A percentile compares a stretch with the other conserved stretches of the same genome.
Conservation (phyloP, 495 filamentous ascomycete genomes). For the Penicillium salamii region DNA sequence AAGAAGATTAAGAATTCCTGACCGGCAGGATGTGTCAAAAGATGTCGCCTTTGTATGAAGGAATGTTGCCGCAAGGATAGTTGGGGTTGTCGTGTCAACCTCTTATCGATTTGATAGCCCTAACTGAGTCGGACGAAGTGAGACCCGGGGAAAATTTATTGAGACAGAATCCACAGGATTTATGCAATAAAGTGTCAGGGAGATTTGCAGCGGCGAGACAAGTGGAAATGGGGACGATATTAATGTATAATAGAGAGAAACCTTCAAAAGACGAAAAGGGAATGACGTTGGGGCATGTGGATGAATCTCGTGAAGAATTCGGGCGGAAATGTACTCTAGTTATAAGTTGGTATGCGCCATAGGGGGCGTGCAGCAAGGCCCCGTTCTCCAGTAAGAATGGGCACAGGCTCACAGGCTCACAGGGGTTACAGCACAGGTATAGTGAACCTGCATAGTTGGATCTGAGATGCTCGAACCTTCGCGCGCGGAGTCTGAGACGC, state of each 20-base stretch:
- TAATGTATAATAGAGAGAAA: background rate
- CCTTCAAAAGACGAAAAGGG: conserved; percentile 14
- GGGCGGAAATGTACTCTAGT: conserved; percentile 26
- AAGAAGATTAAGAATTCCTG: conserved; percentile 20
- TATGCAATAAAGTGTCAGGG: conserved; percentile 17
- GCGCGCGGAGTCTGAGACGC: conserved; percentile 23
- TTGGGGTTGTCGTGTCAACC: conserved; percentile 49
- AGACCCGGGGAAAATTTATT: conserved; percentile 31
- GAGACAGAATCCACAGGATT: conserved; percentile 21
- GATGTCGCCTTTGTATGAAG: too few species aligned
- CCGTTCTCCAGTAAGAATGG: conserved; percentile 16
- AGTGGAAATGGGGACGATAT: too few species aligned
- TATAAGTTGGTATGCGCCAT: conserved; percentile 33
- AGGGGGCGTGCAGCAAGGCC: conserved; percentile 22
- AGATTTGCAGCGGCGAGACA: too few species aligned
- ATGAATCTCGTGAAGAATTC: conserved; percentile 40
- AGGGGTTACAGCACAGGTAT: conserved; percentile 15
- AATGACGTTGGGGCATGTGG: conserved; percentile 37
- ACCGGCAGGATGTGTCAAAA: conserved; percentile 17
- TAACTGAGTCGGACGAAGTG: conserved; percentile 24
- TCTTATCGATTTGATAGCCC: conserved; percentile 39
- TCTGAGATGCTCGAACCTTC: conserved; percentile 24
- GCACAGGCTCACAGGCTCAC: background rate
- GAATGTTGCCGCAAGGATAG: conserved; percentile 45
- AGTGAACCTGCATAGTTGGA: conserved; percentile 29